phyloP scores from a whole-genome alignment of 805 yeast genomes.

The Monosporozyma siamensis region DNA sequence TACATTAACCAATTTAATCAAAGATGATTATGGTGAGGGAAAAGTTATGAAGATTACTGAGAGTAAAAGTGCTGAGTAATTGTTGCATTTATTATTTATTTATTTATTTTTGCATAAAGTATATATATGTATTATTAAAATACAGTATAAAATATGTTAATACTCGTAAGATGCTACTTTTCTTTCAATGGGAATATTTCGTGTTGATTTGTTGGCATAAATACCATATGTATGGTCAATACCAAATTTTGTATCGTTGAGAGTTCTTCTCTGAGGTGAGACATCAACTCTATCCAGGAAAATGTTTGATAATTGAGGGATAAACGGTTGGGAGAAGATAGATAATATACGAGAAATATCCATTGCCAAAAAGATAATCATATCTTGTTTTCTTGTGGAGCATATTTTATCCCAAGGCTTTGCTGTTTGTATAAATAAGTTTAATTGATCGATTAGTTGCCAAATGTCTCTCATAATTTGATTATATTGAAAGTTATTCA shows the following conservation, averaged over 20 bases:
- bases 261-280: constrained; percentile 30
- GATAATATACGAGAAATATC: constrained; percentile 64
- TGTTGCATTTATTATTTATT: too few relatives aligned
- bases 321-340: constrained; percentile 60
- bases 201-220: constrained; percentile 43
- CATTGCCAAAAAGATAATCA: constrained; percentile 52
- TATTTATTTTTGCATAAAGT: too few relatives aligned
- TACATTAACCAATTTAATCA: constrained; percentile 12
- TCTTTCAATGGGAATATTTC: constrained; percentile 38
- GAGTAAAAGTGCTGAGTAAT: too few relatives aligned
- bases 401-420: constrained; percentile 63
- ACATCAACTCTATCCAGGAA: constrained; percentile 62
- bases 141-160: too few relatives aligned
- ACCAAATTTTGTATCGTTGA: constrained; percentile 43
- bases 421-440: constrained; percentile 53
- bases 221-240: constrained; percentile 54
- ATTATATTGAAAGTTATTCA: constrained; percentile 43
- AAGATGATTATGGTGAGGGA: constrained; percentile 4
- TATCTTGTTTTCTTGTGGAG: constrained; percentile 35
- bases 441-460: constrained; percentile 49
- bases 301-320: constrained; percentile 51
- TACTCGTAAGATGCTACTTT: not conserved
- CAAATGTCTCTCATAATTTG: constrained; percentile 51
- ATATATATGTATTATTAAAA: too few relatives aligned
- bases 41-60: not conserved